Evolutionary conservation across 1,284 basidiomycete genomes (phyloP), one percentile per base, ranked within the genome.

Genomic region (Puccinia coronata): DNA sequence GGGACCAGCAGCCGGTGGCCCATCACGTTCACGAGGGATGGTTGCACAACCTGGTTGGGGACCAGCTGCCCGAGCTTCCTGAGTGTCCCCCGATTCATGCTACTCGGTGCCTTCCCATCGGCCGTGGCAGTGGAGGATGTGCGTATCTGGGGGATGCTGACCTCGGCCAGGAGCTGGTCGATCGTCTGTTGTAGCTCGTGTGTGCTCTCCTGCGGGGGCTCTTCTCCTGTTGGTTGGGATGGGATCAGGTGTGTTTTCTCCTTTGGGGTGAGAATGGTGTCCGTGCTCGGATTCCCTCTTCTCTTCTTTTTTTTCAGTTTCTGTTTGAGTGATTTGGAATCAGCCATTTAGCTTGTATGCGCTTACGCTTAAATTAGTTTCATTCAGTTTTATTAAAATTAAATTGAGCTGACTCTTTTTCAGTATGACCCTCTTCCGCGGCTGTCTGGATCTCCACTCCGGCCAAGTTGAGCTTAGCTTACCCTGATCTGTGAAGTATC

Each of bases 391-490:
- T 23, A 34, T 41, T 63, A 34, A 34, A n/a, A n/a, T n/a, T n/a
- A n/a, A n/a, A n/a, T n/a, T n/a, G n/a, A n/a, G n/a, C n/a, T n/a
- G n/a, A n/a, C n/a, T n/a, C 67, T 36, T 23, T 41, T 25, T 34
- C 67, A 70, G 34, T 3, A 82, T 77, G 84, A 72, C 81, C 67
- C 67, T 90, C 71, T 99, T 99, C 88, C 90, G 92, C 79, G 97
- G 97, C 16, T 99, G 97, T 87, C 98, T 99, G 84, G 97, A 99
- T 87, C 90, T 99, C 36, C 97, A 99, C 87, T 90, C 92, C 82
- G 95, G 95, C 14, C 53, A 80, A 59, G 79, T 63, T 71, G 47
- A 55, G 28, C n/a, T n/a, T n/a, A n/a, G n/a, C n/a, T n/a, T n/a
- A n/a, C n/a, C n/a, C n/a, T n/a, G n/a, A n/a, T n/a, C n/a, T n/a